Evolutionary conservation across 495 filamentous ascomycete species (phyloP).

Genomic region (Penicillium mononematosum): DNA sequence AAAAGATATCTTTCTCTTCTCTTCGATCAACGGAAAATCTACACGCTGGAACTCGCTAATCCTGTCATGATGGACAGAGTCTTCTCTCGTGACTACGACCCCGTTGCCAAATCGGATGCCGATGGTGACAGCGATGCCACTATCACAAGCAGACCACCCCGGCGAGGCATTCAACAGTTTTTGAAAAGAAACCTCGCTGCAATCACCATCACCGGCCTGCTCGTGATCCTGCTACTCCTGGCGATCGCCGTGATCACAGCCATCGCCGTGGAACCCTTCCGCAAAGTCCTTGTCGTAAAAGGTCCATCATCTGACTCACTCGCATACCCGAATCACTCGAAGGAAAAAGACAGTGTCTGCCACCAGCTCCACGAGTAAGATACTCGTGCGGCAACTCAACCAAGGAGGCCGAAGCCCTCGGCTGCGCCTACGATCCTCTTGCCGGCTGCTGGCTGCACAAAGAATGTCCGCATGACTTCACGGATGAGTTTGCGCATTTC

Average conservation of each 20-base stretch:
- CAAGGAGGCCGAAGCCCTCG: constrained; percentile 9
- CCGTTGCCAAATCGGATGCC: constrained; percentile 5
- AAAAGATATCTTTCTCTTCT: not conserved
- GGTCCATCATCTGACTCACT: not conserved
- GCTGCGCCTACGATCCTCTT: constrained; percentile 18
- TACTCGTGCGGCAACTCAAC: constrained; percentile 19
- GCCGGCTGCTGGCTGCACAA: constrained; percentile 19
- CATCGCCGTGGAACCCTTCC: constrained; percentile 13
- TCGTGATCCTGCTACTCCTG: constrained; percentile 10
- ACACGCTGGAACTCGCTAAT: not conserved
- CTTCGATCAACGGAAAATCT: not conserved
- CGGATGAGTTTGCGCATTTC: constrained; percentile 15
- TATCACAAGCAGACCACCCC: constrained; percentile 4
- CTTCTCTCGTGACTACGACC: constrained; percentile 13
- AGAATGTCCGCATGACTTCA: constrained; percentile 15
- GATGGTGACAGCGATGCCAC: constrained; percentile 15
- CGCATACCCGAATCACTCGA: not conserved
- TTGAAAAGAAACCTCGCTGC: constrained; percentile 12
- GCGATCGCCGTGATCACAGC: constrained; percentile 11
- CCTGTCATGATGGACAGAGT: not conserved
- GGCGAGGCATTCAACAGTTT: not conserved
- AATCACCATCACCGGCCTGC: constrained; percentile 17
- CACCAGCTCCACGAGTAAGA: constrained; percentile 7
- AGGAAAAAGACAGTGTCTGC: constrained; percentile 15
- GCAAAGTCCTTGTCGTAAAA: constrained; percentile 14